Conservation (phyloP, 2,329 filamentous ascomycete species). For the Fusarium sp. region DNA sequence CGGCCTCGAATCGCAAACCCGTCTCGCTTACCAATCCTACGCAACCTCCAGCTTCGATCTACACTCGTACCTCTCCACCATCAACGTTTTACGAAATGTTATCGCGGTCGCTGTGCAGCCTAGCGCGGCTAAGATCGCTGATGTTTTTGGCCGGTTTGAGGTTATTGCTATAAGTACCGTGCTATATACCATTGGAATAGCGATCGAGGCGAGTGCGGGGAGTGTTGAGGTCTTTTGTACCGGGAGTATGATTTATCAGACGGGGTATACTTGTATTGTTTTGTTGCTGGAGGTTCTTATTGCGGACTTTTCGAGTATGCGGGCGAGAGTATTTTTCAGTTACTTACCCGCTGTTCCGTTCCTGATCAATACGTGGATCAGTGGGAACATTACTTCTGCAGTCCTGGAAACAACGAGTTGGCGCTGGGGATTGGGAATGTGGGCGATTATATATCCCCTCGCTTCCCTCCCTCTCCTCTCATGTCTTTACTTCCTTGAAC, state of each 20-base stretch:
- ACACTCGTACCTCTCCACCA: conserved; percentile 69
- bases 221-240: conserved; percentile 63
- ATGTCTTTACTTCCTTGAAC: conserved; percentile 53
- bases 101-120: conserved; percentile 70
- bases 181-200: conserved; percentile 67
- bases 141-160: conserved; percentile 72
- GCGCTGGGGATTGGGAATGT: conserved; percentile 75
- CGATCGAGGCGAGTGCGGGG: conserved; percentile 63
- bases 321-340: conserved; percentile 70
- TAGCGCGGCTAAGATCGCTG: conserved; percentile 71
- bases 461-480: conserved; percentile 66
- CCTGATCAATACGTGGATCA: conserved; percentile 73
- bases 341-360: conserved; percentile 71
- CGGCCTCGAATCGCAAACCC: conserved; percentile 65
- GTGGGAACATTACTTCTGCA: conserved; percentile 65
- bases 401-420: conserved; percentile 65
- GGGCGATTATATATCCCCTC: conserved; percentile 69
- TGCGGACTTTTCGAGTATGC: conserved; percentile 66
- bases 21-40: conserved; percentile 65
- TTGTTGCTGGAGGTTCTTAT: conserved; percentile 71
- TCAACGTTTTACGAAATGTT: conserved; percentile 69
- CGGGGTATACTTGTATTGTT: conserved; percentile 69
- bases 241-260: conserved; percentile 67
- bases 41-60: conserved; percentile 64
- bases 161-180: conserved; percentile 66